phyloP scores from a whole-genome alignment of 495 filamentous ascomycete genomes.

The Trichoderma virens region DNA sequence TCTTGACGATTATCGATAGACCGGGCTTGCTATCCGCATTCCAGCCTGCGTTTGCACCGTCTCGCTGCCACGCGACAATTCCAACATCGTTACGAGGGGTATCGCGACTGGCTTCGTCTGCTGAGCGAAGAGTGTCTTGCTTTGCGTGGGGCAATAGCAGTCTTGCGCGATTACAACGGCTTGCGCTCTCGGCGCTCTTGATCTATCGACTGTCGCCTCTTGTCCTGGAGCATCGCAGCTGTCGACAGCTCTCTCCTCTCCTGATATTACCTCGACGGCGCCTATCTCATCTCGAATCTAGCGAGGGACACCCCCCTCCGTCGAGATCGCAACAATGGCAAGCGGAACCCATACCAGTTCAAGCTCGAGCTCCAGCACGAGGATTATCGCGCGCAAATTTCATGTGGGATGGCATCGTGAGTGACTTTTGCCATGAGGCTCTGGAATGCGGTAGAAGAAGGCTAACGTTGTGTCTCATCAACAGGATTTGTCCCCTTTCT shows the following conservation, averaged over 20 bases:
- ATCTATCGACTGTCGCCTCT: background rate
- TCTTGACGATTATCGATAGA: background rate
- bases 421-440: constrained; percentile 14
- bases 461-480: constrained; percentile 19
- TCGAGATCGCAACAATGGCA: background rate
- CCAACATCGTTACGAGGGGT: background rate
- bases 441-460: background rate
- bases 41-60: background rate
- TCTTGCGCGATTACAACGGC: background rate
- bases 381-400: constrained; percentile 25
- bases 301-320: background rate
- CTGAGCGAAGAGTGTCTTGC: background rate
- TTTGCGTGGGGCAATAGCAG: background rate
- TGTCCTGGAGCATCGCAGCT: too few species aligned
- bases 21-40: background rate
- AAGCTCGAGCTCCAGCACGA: constrained; percentile 5
- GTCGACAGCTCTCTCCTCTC: background rate
- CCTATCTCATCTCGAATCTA: background rate
- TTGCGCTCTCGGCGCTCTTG: background rate
- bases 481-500: constrained; percentile 86
- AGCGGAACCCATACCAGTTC: background rate
- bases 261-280: background rate
- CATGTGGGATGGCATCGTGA: constrained; percentile 41
- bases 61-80: background rate
- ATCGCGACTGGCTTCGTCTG: background rate